phyloP scores from a whole-genome alignment of 2,329 filamentous ascomycete species.

The Trichoderma hamatum region DNA sequence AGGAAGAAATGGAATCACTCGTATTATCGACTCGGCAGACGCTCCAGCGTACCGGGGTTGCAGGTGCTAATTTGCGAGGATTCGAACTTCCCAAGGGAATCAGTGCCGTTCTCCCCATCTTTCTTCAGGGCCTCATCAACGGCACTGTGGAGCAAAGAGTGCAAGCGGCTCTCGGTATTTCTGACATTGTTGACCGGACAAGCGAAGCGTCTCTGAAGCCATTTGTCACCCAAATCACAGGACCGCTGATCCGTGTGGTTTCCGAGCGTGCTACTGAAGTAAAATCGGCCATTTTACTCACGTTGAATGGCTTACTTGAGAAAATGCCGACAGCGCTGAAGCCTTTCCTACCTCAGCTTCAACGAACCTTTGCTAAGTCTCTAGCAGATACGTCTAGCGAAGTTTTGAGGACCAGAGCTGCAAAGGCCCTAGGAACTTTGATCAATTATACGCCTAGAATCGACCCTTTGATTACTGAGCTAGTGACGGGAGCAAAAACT shows the following conservation, averaged over 20 bases:
- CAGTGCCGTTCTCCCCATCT: constrained; percentile 93
- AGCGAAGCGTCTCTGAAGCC: constrained; percentile 85
- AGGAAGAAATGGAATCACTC: constrained; percentile 97
- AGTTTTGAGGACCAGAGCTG: constrained; percentile 80
- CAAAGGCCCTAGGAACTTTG: constrained; percentile 89
- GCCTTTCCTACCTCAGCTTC: constrained; percentile 93
- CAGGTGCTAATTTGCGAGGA: constrained; percentile 81
- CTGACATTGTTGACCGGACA: constrained; percentile 92
- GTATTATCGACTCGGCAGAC: constrained; percentile 85
- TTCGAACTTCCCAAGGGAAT: constrained; percentile 96
- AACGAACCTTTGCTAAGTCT: constrained; percentile 95
- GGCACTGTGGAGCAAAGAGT: constrained; percentile 90
- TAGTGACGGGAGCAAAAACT: constrained; percentile 95
- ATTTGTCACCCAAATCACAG: constrained; percentile 96
- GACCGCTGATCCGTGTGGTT: constrained; percentile 94
- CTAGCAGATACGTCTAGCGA: constrained; percentile 93
- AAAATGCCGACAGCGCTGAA: constrained; percentile 96
- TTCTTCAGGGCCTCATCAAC: constrained; percentile 97
- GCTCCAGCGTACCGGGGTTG: constrained; percentile 83
- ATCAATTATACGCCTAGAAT: constrained; percentile 96
- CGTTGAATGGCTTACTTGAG: constrained; percentile 90
- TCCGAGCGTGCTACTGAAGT: constrained; percentile 96
- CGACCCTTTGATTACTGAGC: constrained; percentile 87
- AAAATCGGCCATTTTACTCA: constrained; percentile 90
- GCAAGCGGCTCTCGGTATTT: constrained; percentile 88